A percentile compares a stretch with the other conserved stretches of the same genome.
Evolutionary conservation across 208 protist genomes (phyloP).

Genomic region (Wallacemonas sp.): DNA sequence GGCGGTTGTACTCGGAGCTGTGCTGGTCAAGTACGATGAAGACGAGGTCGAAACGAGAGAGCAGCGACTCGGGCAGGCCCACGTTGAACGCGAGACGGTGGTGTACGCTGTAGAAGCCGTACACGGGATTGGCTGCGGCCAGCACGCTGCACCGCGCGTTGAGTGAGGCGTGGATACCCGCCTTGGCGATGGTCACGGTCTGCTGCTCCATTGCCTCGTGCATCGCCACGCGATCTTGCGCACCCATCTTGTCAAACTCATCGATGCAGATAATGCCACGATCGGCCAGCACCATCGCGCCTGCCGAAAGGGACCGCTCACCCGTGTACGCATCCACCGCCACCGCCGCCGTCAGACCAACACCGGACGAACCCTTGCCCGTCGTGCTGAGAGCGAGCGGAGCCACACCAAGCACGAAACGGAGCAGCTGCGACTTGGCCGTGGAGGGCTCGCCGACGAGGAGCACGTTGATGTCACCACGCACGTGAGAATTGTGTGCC

Average conservation of each 20-base stretch:
- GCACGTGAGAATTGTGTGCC: constrained; percentile 95
- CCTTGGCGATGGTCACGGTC: constrained; percentile 99
- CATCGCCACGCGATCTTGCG: constrained; percentile 96
- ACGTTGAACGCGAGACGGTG: constrained; percentile 96
- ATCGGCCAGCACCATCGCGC: constrained; percentile 99
- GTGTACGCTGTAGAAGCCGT: constrained; percentile 96
- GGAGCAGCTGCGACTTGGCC: constrained; percentile 99
- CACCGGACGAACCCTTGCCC: constrained; percentile 96
- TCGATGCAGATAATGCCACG: constrained; percentile 99
- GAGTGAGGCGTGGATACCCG: constrained; percentile 98
- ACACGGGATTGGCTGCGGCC: constrained; percentile 99
- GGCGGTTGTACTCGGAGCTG: constrained; percentile 88
- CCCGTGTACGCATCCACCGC: constrained; percentile 96
- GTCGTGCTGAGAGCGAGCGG: constrained; percentile 98
- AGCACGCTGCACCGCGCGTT: constrained; percentile 99
- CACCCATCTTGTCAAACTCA: constrained; percentile 99
- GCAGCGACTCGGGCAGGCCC: constrained; percentile 97
- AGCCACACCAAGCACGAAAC: constrained; percentile 96
- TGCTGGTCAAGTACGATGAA: constrained; percentile 99
- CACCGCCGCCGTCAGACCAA: constrained; percentile 99
- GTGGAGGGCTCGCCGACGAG: constrained; percentile 99
- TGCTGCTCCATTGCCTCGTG: constrained; percentile 99
- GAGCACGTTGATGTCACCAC: constrained; percentile 99
- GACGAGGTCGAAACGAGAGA: constrained; percentile 99
- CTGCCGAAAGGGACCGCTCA: constrained; percentile 96